A percentile compares a stretch with the other conserved stretches of the same genome.
These are phyloP conservation scores for Circinella minor DNA, from an alignment of 371 early-diverging fungal species.

Conservation along the genomic window DNA sequence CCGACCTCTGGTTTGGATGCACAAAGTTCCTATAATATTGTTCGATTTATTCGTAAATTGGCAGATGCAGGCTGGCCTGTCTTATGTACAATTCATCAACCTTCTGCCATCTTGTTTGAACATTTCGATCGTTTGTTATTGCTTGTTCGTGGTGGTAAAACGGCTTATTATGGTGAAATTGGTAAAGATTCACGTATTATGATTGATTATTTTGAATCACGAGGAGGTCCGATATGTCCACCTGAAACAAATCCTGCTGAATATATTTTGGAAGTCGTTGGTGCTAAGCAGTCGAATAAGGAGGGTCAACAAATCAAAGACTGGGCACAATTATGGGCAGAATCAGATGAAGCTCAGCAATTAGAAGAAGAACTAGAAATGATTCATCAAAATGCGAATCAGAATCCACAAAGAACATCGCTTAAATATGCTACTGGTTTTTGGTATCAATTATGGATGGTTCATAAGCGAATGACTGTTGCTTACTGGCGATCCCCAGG, in stretches of 20 bases:
- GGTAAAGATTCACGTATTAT: conserved; percentile 56
- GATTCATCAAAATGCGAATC: conserved; percentile 27
- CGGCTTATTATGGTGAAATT: conserved; percentile 65
- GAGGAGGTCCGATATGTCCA: conserved; percentile 57
- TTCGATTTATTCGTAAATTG: conserved; percentile 65
- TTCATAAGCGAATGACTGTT: conserved; percentile 51
- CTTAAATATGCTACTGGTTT: conserved; percentile 36
- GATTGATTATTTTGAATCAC: conserved; percentile 60
- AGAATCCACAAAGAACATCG: conserved; percentile 21
- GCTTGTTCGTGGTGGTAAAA: conserved; percentile 62
- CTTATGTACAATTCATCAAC: conserved; percentile 71
- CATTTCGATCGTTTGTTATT: conserved; percentile 67
- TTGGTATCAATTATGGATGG: conserved; percentile 43
- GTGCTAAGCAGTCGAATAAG: conserved; percentile 47
- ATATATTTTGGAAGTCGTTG: conserved; percentile 62
- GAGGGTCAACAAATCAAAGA: conserved; percentile 40
- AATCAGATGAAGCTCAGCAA: conserved; percentile 35
- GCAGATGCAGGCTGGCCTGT: conserved; percentile 63
- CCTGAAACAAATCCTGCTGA: conserved; percentile 67
- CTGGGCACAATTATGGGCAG: conserved; percentile 60
- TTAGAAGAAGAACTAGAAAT: conserved; percentile 30
- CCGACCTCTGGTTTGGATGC: conserved; percentile 76
- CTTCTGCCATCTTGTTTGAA: conserved; percentile 65
- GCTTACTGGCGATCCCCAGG: conserved; percentile 61
- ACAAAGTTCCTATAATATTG: conserved; percentile 69